Evolutionary conservation across 75 land plant species (phyloP).

Genomic region (Picea sitchensis): DNA sequence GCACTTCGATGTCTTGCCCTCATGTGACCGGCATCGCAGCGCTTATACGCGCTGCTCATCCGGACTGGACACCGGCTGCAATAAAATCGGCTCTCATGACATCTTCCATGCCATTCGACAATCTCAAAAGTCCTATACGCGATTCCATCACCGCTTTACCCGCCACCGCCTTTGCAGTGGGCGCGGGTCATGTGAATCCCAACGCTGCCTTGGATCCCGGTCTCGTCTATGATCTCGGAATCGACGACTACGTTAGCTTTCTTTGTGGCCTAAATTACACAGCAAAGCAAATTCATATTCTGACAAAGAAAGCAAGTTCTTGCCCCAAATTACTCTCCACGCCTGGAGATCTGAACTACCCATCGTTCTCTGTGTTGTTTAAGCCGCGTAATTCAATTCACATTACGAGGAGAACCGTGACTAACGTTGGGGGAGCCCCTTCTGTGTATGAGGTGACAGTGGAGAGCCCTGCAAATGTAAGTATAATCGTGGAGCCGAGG

Average conservation of each 20-base stretch:
- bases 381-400: background rate
- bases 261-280: conserved; percentile 28
- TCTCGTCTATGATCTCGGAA: conserved; percentile 37
- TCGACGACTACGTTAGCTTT: conserved; percentile 34
- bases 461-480: conserved; percentile 13
- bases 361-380: conserved; percentile 25
- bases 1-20: conserved; percentile 51
- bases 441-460: conserved; percentile 22
- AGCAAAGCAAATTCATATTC: background rate
- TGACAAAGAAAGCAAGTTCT: conserved; percentile 8
- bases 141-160: conserved; percentile 11
- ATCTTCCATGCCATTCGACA: conserved; percentile 17
- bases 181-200: conserved; percentile 57
- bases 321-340: background rate
- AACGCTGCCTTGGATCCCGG: conserved; percentile 44
- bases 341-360: conserved; percentile 48
- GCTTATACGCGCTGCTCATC: conserved; percentile 27
- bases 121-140: background rate
- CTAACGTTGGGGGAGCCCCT: conserved; percentile 24
- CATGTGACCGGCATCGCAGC: conserved; percentile 43
- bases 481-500: conserved; percentile 24
- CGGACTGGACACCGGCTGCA: conserved; percentile 38
- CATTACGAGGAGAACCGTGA: conserved; percentile 19
- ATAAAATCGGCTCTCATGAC: conserved; percentile 40
- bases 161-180: conserved; percentile 24